Conservation (phyloP, 192 early-diverging fungal species). For the Rhizoclosmatium sp. region DNA sequence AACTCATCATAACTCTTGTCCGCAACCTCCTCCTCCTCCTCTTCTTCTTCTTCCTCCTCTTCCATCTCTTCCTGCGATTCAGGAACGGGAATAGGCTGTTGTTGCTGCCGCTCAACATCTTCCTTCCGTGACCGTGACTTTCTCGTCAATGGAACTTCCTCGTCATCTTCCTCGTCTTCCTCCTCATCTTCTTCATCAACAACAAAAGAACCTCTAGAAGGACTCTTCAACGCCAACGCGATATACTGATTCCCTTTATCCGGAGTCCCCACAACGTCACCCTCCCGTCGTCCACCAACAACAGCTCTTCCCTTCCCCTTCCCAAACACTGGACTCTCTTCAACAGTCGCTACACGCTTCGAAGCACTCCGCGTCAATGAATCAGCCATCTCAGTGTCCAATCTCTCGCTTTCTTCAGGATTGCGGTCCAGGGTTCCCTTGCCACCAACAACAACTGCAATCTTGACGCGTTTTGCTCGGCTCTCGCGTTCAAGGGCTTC, state of each 20-base stretch:
- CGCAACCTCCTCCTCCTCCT: conserved; percentile 1
- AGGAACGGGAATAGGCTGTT: neutral
- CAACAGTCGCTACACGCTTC: too few relatives aligned
- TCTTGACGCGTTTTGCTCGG: too few relatives aligned
- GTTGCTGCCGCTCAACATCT: neutral
- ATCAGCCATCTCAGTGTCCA: neutral
- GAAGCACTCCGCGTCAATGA: neutral
- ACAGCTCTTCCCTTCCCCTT: conserved; percentile 10
- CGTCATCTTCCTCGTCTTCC: neutral
- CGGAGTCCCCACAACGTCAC: neutral
- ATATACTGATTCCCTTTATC: neutral
- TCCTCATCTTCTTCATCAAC: neutral
- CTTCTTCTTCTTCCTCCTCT: neutral
- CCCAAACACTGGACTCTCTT: too few relatives aligned
- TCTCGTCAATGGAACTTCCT: neutral
- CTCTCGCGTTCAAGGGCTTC: neutral
- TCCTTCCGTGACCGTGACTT: neutral
- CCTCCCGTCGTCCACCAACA: neutral
- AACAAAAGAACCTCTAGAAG: neutral
- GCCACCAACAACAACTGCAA: too few relatives aligned
- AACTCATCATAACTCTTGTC: conserved; percentile 18
- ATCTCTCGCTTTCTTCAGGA: too few relatives aligned
- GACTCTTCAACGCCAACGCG: neutral
- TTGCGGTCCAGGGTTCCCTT: too few relatives aligned
- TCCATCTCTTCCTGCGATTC: too few relatives aligned